A percentile compares a stretch with the other conserved stretches of the same genome.
These are phyloP conservation scores for Epichloe festucae DNA, from an alignment of 2,329 filamentous ascomycete species.

Conservation along the genomic window DNA sequence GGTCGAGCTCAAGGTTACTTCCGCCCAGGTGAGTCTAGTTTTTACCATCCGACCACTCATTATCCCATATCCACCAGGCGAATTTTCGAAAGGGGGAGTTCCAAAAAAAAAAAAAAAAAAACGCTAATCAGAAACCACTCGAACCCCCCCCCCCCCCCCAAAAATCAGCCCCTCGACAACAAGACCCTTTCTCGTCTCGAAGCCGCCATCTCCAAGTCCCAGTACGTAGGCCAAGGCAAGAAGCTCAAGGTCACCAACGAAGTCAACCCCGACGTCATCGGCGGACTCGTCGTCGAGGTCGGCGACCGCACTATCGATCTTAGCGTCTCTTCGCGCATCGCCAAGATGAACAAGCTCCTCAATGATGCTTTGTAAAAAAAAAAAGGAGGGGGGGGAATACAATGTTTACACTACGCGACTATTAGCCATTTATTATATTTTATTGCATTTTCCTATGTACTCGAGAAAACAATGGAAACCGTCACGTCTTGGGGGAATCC, in stretches of 20 bases:
- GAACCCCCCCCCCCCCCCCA: too few relatives aligned
- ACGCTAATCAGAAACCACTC: neutral
- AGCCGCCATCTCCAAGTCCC: slow-evolving; percentile 75
- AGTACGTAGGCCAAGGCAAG: slow-evolving; percentile 81
- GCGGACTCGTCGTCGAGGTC: slow-evolving; percentile 89
- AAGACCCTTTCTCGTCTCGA: slow-evolving; percentile 80
- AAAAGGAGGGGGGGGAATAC: slow-evolving; percentile 9
- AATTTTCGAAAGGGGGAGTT: neutral
- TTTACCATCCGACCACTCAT: neutral
- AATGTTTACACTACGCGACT: neutral
- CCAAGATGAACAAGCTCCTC: slow-evolving; percentile 99
- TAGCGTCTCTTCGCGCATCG: slow-evolving; percentile 85
- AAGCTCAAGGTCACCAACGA: slow-evolving; percentile 95
- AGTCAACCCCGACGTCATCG: slow-evolving; percentile 87
- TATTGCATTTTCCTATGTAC: slow-evolving; percentile 11
- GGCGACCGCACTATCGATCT: slow-evolving; percentile 97
- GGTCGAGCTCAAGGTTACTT: slow-evolving; percentile 85
- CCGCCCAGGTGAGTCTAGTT: slow-evolving; percentile 61
- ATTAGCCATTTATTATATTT: slow-evolving; percentile 13
- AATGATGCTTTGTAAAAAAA: slow-evolving; percentile 81
- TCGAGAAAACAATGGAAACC: too few relatives aligned
- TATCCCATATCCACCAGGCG: neutral
- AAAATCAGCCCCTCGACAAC: slow-evolving; percentile 62
- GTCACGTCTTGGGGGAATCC: too few relatives aligned
- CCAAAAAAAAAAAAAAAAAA: too few relatives aligned